phyloP scores from a whole-genome alignment of 2,329 filamentous ascomycete genomes.

The Cladosporium sp. region DNA sequence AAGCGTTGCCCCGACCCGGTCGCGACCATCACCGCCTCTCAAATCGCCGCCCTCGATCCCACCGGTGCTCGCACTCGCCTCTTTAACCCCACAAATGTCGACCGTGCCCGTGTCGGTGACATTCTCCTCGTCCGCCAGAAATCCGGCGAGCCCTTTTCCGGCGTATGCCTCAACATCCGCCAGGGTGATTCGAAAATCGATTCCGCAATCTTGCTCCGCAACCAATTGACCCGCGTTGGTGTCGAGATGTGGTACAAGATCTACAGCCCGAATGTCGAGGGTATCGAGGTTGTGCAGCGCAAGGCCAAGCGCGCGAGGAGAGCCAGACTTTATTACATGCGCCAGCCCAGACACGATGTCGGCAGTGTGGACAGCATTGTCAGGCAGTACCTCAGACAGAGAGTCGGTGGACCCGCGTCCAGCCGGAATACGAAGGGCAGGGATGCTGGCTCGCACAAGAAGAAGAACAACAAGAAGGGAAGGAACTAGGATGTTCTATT shows the following conservation, averaged over 20 bases:
- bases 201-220: slow-evolving; percentile 79
- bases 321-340: slow-evolving; percentile 86
- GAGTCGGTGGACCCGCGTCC: slow-evolving; percentile 33
- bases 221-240: slow-evolving; percentile 77
- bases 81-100: slow-evolving; percentile 71
- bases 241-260: slow-evolving; percentile 99
- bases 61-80: slow-evolving; percentile 75
- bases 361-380: slow-evolving; percentile 80
- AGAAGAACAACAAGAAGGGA: slow-evolving; percentile 30
- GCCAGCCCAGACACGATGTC: slow-evolving; percentile 80
- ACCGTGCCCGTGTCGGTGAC: slow-evolving; percentile 79
- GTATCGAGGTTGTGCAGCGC: slow-evolving; percentile 90
- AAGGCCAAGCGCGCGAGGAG: slow-evolving; percentile 77
- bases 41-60: slow-evolving; percentile 74
- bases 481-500: slow-evolving; percentile 16
- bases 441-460: slow-evolving; percentile 18
- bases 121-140: slow-evolving; percentile 84
- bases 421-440: slow-evolving; percentile 12
- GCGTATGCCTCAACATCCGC: slow-evolving; percentile 82
- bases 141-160: slow-evolving; percentile 82
- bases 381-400: slow-evolving; percentile 56
- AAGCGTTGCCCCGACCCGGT: slow-evolving; percentile 63
- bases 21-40: slow-evolving; percentile 58
- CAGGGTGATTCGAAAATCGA: slow-evolving; percentile 69
- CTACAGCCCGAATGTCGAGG: slow-evolving; percentile 81